Base-by-base conservation (phyloP, 495 filamentous ascomycete genomes). In the Xylaria intraflava region DNA sequence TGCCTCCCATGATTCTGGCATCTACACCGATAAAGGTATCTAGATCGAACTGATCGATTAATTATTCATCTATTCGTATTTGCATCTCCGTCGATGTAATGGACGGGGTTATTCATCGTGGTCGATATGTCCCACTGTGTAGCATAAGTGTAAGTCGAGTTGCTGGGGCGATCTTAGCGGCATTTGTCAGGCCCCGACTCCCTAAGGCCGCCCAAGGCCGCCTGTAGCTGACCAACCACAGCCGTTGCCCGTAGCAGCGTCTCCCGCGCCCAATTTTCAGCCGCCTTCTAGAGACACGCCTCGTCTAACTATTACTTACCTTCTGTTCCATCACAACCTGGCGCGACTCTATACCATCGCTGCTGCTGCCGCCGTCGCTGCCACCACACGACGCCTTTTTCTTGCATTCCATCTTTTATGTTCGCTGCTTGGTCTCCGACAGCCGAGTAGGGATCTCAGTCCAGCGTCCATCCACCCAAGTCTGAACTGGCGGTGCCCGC, bases 211-310 rank as follows among this genome's bases (percentile, higher is more conserved):
- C 36, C 49, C 43, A 27, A 36, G 31, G 14, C 36, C 16, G 17
- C 36, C 26, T 24, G 26, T 35, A 46, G 8, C 41, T 20, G 42
- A 35, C 51, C 51, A 53, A 53, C 51, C 51, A 53, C 23, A 53
- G 29, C 31, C 40, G 3, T 33, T 46, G 19, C 42, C 36, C 23
- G 27, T 30, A 24, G 20, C 23, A 50, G 35, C 29, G 22, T 41
- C 27, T 50, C 39, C 47, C 35, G 24, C 24, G 38, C 38, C 38
- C 38, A 4, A 35, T 35, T 35, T n/a, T 38, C 40, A 38, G 33
- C 33, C 9, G 33, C 33, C 33, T 10, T 14, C 8, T 38, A 38
- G 35, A 17, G 14, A 38, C 35, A 38, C 35, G 4, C 12, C 35
- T 17, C 35, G n/a, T 12, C 35, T 38, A n/a, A 17, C 17, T 38